Evolutionary conservation across 139 green algal species (phyloP).

Genomic region (Picochlorum sp.): DNA sequence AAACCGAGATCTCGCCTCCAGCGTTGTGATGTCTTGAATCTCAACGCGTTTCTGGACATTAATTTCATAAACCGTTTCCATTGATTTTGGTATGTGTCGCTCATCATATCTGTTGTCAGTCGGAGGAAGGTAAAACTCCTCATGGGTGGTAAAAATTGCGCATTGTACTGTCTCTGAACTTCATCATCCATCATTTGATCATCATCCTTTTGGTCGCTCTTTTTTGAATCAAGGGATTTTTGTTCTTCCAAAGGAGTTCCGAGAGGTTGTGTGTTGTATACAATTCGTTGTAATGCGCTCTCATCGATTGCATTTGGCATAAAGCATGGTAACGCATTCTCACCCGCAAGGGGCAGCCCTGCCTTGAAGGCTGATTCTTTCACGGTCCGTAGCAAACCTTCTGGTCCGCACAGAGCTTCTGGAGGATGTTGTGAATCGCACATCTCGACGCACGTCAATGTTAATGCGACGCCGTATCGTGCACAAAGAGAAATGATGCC

Average conservation of each 20-base stretch:
- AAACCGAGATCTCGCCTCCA: conserved; percentile 27
- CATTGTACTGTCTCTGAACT: too few relatives aligned
- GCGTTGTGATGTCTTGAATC: conserved; percentile 12
- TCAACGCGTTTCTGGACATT: conserved; percentile 18
- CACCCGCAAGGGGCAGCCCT: conserved; percentile 67
- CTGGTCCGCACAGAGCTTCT: conserved; percentile 73
- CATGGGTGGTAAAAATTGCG: conserved; percentile 51
- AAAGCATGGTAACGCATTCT: conserved; percentile 91
- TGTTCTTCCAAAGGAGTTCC: conserved; percentile 28
- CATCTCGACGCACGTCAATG: conserved; percentile 98
- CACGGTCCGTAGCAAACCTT: conserved; percentile 76
- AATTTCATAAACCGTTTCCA: conserved; percentile 58
- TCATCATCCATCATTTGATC: not conserved
- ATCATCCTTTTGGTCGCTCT: not conserved
- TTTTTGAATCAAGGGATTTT: not conserved
- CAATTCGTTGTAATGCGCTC: conserved; percentile 59
- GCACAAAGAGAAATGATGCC: conserved; percentile 59
- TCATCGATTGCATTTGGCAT: conserved; percentile 44
- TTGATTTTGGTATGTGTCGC: conserved; percentile 25
- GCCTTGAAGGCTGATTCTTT: conserved; percentile 39
- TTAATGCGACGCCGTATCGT: conserved; percentile 64
- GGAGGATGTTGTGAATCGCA: conserved; percentile 85
- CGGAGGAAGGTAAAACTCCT: conserved; percentile 77
- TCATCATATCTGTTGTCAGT: conserved; percentile 63
- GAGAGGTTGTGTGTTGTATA: conserved; percentile 50